Evolutionary conservation across 306 rosid species (phyloP).

Genomic region (Boehmeria nivea): DNA sequence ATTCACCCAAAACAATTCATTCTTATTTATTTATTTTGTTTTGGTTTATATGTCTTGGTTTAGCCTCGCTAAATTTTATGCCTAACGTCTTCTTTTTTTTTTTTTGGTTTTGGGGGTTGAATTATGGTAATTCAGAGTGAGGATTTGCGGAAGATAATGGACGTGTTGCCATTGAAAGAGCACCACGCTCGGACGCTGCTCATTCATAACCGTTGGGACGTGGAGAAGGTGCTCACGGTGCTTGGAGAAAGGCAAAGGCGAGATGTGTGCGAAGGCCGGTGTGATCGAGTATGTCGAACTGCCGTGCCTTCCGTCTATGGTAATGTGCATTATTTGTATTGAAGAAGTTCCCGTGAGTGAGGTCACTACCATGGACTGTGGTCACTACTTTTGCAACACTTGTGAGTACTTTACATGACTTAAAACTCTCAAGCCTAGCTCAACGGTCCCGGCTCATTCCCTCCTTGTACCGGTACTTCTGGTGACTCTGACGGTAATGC

Average conservation of each 20-base stretch:
- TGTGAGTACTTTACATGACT: constrained; percentile 29
- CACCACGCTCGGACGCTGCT: constrained; percentile 32
- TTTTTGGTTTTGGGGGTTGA: too few relatives aligned
- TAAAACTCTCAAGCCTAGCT: too few relatives aligned
- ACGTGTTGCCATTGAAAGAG: constrained; percentile 27
- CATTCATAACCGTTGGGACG: constrained; percentile 39
- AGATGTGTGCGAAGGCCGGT: constrained; percentile 27
- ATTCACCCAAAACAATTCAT: too few relatives aligned
- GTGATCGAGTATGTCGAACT: constrained; percentile 17
- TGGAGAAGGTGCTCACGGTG: constrained; percentile 27
- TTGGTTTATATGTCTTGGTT: background rate
- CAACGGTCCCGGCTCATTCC: too few relatives aligned
- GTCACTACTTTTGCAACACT: constrained; percentile 29
- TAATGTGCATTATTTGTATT: constrained; percentile 28
- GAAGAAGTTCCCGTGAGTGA: constrained; percentile 17
- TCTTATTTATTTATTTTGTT: too few relatives aligned
- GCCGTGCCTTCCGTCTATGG: background rate
- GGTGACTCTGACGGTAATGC: too few relatives aligned
- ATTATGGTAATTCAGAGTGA: too few relatives aligned
- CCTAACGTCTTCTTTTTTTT: constrained; percentile 12
- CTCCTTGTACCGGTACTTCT: too few relatives aligned
- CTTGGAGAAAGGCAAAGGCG: constrained; percentile 28
- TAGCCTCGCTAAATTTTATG: background rate
- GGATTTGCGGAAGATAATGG: constrained; percentile 30
- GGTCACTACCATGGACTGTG: constrained; percentile 27